phyloP scores from a whole-genome alignment of 2,329 filamentous ascomycete species.

The Helminthosporium solani region DNA sequence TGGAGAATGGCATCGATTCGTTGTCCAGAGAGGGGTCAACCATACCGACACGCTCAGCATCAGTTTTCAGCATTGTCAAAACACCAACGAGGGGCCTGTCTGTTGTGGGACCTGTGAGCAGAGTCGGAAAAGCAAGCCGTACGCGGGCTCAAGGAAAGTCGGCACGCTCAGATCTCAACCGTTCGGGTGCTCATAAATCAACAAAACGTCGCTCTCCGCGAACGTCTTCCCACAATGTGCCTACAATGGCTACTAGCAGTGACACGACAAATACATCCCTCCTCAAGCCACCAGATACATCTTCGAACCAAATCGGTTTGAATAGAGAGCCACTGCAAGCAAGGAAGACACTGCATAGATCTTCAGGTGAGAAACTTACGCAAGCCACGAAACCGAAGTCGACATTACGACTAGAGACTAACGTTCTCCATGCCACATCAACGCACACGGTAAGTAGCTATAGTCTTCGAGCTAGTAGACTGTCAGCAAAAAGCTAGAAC shows the following conservation, averaged over 20 bases:
- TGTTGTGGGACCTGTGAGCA: slow-evolving; percentile 27
- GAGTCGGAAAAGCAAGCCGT: slow-evolving; percentile 20
- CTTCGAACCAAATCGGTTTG: slow-evolving; percentile 1
- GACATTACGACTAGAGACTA: slow-evolving; percentile 21
- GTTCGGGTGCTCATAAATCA: slow-evolving; percentile 29
- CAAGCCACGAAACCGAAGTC: slow-evolving; percentile 3
- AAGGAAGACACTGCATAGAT: background rate
- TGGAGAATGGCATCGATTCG: slow-evolving; percentile 21
- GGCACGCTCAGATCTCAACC: slow-evolving; percentile 15
- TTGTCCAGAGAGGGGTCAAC: slow-evolving; percentile 10
- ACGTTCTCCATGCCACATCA: slow-evolving; percentile 21
- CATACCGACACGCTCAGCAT: slow-evolving; percentile 17
- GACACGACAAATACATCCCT: background rate
- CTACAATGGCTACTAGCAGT: background rate
- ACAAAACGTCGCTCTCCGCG: slow-evolving; percentile 17
- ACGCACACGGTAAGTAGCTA: slow-evolving; percentile 11
- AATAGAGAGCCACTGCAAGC: slow-evolving; percentile 3
- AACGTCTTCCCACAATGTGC: slow-evolving; percentile 4
- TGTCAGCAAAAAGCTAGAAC: no score
- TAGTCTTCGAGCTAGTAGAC: no score
- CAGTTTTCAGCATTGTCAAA: slow-evolving; percentile 28
- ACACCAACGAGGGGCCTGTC: slow-evolving; percentile 34
- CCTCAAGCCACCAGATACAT: slow-evolving; percentile 2
- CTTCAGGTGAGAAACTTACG: background rate
- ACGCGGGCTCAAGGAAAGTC: slow-evolving; percentile 12